Conservation (phyloP, 2,329 filamentous ascomycete genomes). For the Tricladium varicosporioides region DNA sequence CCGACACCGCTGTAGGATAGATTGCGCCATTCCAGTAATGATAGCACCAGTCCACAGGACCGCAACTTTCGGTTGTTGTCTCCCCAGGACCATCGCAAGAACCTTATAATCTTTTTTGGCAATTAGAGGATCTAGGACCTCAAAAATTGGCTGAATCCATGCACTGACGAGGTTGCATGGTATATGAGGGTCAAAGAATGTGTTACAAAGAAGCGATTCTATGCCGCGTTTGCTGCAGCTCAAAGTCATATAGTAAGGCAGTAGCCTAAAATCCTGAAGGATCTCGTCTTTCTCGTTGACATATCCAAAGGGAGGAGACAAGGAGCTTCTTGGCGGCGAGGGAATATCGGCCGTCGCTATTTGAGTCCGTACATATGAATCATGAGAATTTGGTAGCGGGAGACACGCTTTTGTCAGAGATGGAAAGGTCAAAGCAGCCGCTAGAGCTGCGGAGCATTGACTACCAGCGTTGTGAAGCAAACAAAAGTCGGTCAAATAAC, state of each 20-base stretch:
- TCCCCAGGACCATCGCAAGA: constrained; percentile 12
- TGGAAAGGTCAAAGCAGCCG: constrained; percentile 11
- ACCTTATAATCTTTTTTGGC: constrained; percentile 3
- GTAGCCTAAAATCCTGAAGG: not conserved
- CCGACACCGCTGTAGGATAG: constrained; percentile 5
- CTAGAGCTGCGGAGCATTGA: constrained; percentile 14
- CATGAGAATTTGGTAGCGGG: not conserved
- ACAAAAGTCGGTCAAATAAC: constrained; percentile 13
- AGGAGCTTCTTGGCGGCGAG: not conserved
- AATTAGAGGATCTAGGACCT: constrained; percentile 11
- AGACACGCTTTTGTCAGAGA: constrained; percentile 1
- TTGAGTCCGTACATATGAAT: not conserved
- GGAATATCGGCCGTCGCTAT: not conserved
- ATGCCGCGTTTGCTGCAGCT: constrained; percentile 10
- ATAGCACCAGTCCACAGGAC: constrained; percentile 9
- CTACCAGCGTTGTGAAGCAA: constrained; percentile 8
- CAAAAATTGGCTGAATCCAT: constrained; percentile 11
- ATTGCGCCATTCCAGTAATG: constrained; percentile 10
- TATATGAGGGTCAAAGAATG: constrained; percentile 9
- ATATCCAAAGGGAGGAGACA: not conserved
- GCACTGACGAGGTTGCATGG: constrained; percentile 13
- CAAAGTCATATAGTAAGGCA: constrained; percentile 16
- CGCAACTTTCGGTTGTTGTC: constrained; percentile 5
- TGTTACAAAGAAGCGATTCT: constrained; percentile 9
- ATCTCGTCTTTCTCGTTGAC: not conserved